phyloP scores from a whole-genome alignment of 2,329 filamentous ascomycete genomes.

The Fusarium oxysporum region DNA sequence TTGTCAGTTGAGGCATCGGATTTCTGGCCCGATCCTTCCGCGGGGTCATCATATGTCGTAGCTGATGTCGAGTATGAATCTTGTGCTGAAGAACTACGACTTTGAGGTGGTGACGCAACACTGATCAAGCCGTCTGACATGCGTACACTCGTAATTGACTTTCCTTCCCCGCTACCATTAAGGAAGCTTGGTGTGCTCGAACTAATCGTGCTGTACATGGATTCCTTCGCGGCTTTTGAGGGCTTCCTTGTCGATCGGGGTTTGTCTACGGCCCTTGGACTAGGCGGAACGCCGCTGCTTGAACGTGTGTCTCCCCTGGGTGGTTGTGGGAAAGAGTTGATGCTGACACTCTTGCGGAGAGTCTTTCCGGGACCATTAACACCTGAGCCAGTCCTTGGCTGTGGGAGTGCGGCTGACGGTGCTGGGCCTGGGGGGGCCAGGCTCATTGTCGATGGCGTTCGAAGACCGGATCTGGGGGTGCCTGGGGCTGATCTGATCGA shows the following conservation, averaged over 20 bases:
- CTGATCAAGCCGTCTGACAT: constrained; percentile 82
- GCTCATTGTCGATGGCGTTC: constrained; percentile 68
- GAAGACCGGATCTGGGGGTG: constrained; percentile 68
- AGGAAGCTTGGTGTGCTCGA: constrained; percentile 76
- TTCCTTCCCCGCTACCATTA: constrained; percentile 82
- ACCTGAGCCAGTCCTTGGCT: constrained; percentile 65
- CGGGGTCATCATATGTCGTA: constrained; percentile 86
- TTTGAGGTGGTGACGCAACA: constrained; percentile 85
- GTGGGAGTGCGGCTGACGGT: constrained; percentile 65
- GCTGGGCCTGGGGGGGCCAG: constrained; percentile 65
- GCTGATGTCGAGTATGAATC: constrained; percentile 92
- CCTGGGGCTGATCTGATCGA: constrained; percentile 56
- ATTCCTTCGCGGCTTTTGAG: constrained; percentile 66
- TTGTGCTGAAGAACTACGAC: constrained; percentile 90
- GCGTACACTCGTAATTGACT: constrained; percentile 74
- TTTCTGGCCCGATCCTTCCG: constrained; percentile 62
- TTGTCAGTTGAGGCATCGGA: constrained; percentile 54
- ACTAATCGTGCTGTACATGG: constrained; percentile 62
- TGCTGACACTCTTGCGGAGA: constrained; percentile 89
- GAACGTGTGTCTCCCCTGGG: constrained; percentile 72
- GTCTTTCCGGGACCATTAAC: constrained; percentile 73
- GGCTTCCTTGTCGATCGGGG: constrained; percentile 61
- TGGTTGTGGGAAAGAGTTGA: constrained; percentile 92
- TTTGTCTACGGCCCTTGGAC: constrained; percentile 67
- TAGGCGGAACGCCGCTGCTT: constrained; percentile 70